These are phyloP conservation scores for Taiozyma sp. DNA, from an alignment of 1,139 yeast species.

Conservation along the genomic window DNA sequence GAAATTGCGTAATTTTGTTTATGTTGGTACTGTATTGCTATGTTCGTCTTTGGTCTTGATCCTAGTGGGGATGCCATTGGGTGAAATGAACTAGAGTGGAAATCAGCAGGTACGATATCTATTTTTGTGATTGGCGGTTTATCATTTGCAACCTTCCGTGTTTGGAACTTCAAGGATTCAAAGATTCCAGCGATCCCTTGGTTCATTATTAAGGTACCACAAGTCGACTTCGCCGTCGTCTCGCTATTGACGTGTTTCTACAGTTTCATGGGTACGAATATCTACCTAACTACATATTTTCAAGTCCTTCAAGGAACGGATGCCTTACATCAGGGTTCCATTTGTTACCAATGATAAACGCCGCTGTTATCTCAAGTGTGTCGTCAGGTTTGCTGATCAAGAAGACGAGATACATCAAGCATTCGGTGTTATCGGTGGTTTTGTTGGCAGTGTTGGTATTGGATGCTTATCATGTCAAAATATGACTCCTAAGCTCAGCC, in stretches of 20 bases:
- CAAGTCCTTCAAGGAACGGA: slow-evolving; percentile 44
- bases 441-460: slow-evolving; percentile 44
- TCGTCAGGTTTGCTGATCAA: slow-evolving; percentile 43
- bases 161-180: slow-evolving; percentile 46
- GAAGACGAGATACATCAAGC: slow-evolving; percentile 44
- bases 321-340: slow-evolving; percentile 57
- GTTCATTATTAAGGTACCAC: slow-evolving; percentile 30
- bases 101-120: slow-evolving; percentile 50
- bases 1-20: slow-evolving; percentile 44
- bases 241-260: slow-evolving; percentile 38
- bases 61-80: slow-evolving; percentile 48
- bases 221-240: slow-evolving; percentile 30
- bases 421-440: slow-evolving; percentile 39
- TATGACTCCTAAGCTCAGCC: slow-evolving; percentile 31
- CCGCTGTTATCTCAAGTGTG: slow-evolving; percentile 46
- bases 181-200: slow-evolving; percentile 43
- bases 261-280: slow-evolving; percentile 39
- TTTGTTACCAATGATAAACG: slow-evolving; percentile 48
- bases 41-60: slow-evolving; percentile 39
- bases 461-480: slow-evolving; percentile 44
- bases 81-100: slow-evolving; percentile 44
- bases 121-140: slow-evolving; percentile 55
- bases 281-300: slow-evolving; percentile 50
- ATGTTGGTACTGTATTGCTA: slow-evolving; percentile 40
- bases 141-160: slow-evolving; percentile 33